Base-by-base conservation (phyloP, 2,329 filamentous ascomycete genomes). In the Pseudogymnoascus sp. region DNA sequence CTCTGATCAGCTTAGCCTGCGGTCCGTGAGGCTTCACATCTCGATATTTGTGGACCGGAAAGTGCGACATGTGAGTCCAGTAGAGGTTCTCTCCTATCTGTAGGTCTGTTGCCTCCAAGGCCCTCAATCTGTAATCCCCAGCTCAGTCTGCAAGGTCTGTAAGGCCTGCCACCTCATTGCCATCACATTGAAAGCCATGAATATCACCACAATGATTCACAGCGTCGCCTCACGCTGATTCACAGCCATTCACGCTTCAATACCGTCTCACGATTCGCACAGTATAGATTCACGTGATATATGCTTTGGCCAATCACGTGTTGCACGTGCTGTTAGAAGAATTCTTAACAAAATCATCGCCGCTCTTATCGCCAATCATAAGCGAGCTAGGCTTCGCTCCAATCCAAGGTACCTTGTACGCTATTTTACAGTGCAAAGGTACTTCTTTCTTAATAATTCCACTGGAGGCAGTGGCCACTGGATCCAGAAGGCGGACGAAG, bases 281-380 rank as follows among this genome's bases (percentile, higher is more conserved):
- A 53, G 28, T 33, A 18, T 18, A 12, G 12, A 53, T 33, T 50
- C 47, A 53, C 47, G 47, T 53, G 47, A 53, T 33, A 12, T 50
- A 6, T 3, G 3, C 14, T 15, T 50, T 6, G 6, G 11, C 43
- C 43, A 30, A 50, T 53, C 47, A 33, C 47, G 47, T 53, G 47
- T 2, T 53, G n/a, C 47, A 53, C n/a, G 47, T 53, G 47, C n/a
- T 18, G 1, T n/a, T 12, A 7, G n/a, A 53, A 33, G 28, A 33
- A 11, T 39, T 50, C 25, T 50, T 50, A 12, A 12, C 47, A 53
- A 33, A 53, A 33, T 14, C 47, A 53, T 53, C 28, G 28, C 47
- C 28, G 47, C 47, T 53, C 25, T 53, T 53, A 53, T 53, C 47
- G 47, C 47, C 47, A 53, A 53, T 53, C 47, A 33, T 53, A 53